Percentiles rank a stretch among this genome's conserved stretches.
These are phyloP conservation scores for Solanum dulcamara DNA, from an alignment of 257 asterid genomes.

Conservation along the genomic window DNA sequence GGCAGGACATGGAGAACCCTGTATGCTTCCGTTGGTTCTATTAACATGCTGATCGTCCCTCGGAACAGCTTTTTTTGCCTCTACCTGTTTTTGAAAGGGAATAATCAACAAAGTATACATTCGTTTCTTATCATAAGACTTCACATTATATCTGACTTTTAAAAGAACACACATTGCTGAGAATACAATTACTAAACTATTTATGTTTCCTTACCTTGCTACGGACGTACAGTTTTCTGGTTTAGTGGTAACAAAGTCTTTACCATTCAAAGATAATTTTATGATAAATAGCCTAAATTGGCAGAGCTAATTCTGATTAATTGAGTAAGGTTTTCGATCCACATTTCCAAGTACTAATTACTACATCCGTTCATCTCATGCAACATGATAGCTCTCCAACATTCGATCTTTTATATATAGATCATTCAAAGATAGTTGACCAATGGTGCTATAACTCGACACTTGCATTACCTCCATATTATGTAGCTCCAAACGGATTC, in stretches of 20 bases:
- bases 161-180: neutral
- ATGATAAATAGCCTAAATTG: neutral
- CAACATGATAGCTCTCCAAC: neutral
- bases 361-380: neutral
- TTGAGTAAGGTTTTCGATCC: neutral
- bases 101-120: neutral
- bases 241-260: neutral
- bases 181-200: neutral
- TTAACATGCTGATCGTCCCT: constrained; percentile 49
- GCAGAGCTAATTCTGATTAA: neutral
- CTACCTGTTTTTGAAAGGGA: constrained; percentile 41
- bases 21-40: constrained; percentile 39
- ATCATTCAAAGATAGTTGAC: neutral
- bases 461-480: neutral
- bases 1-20: constrained; percentile 60
- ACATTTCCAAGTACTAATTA: neutral
- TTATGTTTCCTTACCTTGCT: neutral
- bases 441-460: neutral
- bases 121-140: neutral
- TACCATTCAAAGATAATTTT: neutral
- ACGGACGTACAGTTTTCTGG: neutral
- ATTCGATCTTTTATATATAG: neutral
- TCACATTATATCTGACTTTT: neutral
- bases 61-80: constrained; percentile 92
- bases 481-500: neutral